These are phyloP conservation scores for Arthrobotrys conoides DNA, from an alignment of 2,329 filamentous ascomycete genomes.

Conservation along the genomic window DNA sequence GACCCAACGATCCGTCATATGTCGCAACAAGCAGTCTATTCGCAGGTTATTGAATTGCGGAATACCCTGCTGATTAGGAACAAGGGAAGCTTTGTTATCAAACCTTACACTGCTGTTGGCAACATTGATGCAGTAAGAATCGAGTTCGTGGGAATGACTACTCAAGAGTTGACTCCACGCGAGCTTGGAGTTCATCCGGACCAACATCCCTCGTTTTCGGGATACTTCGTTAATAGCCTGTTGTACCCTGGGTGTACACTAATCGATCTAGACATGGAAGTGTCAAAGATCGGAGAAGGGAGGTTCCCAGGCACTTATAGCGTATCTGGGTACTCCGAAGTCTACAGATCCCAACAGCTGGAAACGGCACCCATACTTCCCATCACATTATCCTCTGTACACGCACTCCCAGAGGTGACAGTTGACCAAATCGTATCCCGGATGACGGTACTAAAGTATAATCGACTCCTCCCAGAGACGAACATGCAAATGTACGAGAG, in stretches of 20 bases:
- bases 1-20: conserved; percentile 55
- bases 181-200: conserved; percentile 54
- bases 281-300: conserved; percentile 57
- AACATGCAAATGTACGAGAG: conserved; percentile 59
- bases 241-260: conserved; percentile 52
- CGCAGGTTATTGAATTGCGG: conserved; percentile 55
- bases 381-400: conserved; percentile 55
- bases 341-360: conserved; percentile 54
- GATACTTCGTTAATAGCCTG: conserved; percentile 55
- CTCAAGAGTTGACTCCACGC: conserved; percentile 45
- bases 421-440: conserved; percentile 55
- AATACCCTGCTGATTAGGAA: conserved; percentile 48
- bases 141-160: conserved; percentile 58
- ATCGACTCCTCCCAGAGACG: conserved; percentile 53
- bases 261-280: conserved; percentile 57
- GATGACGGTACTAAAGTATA: conserved; percentile 53
- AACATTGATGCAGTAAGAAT: conserved; percentile 52
- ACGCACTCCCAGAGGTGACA: conserved; percentile 48
- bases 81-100: conserved; percentile 58
- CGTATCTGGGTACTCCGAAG: conserved; percentile 54
- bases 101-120: conserved; percentile 54
- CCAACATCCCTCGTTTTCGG: conserved; percentile 55
- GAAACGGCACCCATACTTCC: conserved; percentile 51
- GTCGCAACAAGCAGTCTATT: conserved; percentile 54
- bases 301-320: conserved; percentile 54